Base-by-base conservation (phyloP, 306 rosid species). In the Ochetophila trinervis region DNA sequence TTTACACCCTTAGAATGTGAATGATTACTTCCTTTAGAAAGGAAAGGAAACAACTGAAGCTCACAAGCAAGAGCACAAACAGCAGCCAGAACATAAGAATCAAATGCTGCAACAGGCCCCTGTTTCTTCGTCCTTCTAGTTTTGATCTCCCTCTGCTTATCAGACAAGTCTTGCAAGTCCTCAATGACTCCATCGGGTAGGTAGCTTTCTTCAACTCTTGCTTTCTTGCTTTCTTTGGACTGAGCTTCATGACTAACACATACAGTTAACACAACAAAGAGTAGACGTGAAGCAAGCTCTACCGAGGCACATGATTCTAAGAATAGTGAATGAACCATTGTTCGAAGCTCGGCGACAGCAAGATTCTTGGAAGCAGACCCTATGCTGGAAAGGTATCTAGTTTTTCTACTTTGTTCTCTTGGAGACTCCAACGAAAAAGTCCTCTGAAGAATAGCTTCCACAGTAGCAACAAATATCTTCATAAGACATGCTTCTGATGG, bases 401-500 rank as follows among this genome's bases (percentile, higher is more conserved):
- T 56, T 77, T 85, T 89, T 65, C 98, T 82, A 80, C 74, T 86
- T 62, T 89, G 91, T 72, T 92, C 95, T 72, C 77, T 77, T 36
- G 82, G 73, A 48, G 88, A 64, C 71, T 89, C 91, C 0, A 87
- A 50, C 4, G 98, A 96, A 73, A 89, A 92, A 53, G 96, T 92
- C 71, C 98, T 84, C 82, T 87, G 92, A 70, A 92, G 91, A 79
- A 89, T 87, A 2, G 95, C 86, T 92, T 92, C 98, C 44, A 92
- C 96, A 1, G 98, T 87, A 62, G 96, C 95, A 76, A 89, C 96
- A 86, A 92, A 92, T 76, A 92, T 92, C 82, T 92, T 89, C 95
- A 92, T 89, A 30, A 92, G 93, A 66, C 98, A 89, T 45, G 98
- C 98, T 80, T 92, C 98, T 23, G 98, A 92, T 13, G 98, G 98